phyloP scores from a whole-genome alignment of 805 yeast genomes.

The Suhomyces sp. region DNA sequence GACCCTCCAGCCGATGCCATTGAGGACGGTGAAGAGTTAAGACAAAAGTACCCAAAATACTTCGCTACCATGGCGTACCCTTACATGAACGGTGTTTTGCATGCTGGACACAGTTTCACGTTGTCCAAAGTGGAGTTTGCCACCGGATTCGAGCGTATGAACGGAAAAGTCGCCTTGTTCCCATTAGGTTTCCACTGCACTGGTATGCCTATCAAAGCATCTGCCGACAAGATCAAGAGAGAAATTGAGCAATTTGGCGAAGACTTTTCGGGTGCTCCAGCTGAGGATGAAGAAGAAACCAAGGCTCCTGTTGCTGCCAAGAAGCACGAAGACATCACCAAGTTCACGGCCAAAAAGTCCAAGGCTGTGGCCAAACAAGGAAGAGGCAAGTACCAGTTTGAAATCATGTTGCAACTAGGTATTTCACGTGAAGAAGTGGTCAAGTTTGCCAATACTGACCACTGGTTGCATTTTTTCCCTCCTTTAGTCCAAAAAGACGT shows the following conservation, averaged over 20 bases:
- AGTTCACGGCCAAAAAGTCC: constrained; percentile 88
- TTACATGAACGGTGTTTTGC: constrained; percentile 97
- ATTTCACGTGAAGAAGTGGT: constrained; percentile 77
- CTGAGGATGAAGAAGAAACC: constrained; percentile 55
- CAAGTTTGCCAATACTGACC: constrained; percentile 85
- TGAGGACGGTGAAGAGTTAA: constrained; percentile 62
- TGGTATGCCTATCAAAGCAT: constrained; percentile 96
- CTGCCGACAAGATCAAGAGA: constrained; percentile 92
- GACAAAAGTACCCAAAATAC: constrained; percentile 77
- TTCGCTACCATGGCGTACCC: constrained; percentile 97
- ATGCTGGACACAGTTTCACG: constrained; percentile 96
- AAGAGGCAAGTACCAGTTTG: constrained; percentile 89
- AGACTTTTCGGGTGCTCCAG: constrained; percentile 68
- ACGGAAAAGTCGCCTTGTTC: constrained; percentile 86
- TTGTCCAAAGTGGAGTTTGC: constrained; percentile 91
- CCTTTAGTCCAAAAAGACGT: constrained; percentile 83
- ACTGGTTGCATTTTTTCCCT: constrained; percentile 93
- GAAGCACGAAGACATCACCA: constrained; percentile 73
- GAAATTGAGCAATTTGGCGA: constrained; percentile 89
- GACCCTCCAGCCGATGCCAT: constrained; percentile 71
- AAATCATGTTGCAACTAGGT: constrained; percentile 94
- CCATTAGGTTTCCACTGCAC: constrained; percentile 99
- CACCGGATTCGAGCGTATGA: constrained; percentile 91
- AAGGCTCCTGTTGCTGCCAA: constrained; percentile 28
- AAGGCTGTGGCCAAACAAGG: constrained; percentile 95